Conservation (phyloP, 352 stramenopile genomes). For the Globisporangium irregulare region DNA sequence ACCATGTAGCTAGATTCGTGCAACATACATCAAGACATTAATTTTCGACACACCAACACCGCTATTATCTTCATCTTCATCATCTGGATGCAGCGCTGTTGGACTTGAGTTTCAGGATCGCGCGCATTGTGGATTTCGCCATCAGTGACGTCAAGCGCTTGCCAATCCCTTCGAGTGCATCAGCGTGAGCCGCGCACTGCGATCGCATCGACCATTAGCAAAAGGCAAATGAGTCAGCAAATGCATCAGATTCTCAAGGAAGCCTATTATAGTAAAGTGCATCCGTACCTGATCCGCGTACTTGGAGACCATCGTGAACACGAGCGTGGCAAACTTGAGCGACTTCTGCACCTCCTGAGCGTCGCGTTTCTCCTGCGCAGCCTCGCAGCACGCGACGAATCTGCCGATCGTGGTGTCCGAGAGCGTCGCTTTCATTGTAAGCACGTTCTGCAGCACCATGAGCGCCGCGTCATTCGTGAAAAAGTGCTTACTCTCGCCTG, state of each 20-base stretch:
- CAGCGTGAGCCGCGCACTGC: constrained; percentile 36
- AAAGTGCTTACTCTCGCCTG: constrained; percentile 22
- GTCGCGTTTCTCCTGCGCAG: constrained; percentile 32
- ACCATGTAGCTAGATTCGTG: not conserved
- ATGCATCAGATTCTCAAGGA: too few species aligned
- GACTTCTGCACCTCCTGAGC: constrained; percentile 31
- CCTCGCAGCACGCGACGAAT: constrained; percentile 44
- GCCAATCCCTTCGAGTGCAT: constrained; percentile 43
- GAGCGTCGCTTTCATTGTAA: constrained; percentile 59
- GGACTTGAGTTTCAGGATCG: constrained; percentile 58
- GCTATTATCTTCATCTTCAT: constrained; percentile 7
- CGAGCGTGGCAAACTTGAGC: constrained; percentile 60
- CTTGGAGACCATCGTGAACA: constrained; percentile 66
- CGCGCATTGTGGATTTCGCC: constrained; percentile 62
- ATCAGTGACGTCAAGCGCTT: constrained; percentile 52
- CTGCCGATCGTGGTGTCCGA: constrained; percentile 39
- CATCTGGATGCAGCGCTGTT: not conserved
- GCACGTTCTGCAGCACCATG: constrained; percentile 70
- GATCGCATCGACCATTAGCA: not conserved
- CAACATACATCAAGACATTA: not conserved
- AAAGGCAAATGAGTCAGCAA: not conserved
- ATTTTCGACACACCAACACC: not conserved
- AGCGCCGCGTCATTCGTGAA: constrained; percentile 64
- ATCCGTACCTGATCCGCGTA: constrained; percentile 36
- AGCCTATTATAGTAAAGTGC: not conserved